Evolutionary conservation across 768 basidiomycete species (phyloP).

Genomic region (Pisolithus orientalis): DNA sequence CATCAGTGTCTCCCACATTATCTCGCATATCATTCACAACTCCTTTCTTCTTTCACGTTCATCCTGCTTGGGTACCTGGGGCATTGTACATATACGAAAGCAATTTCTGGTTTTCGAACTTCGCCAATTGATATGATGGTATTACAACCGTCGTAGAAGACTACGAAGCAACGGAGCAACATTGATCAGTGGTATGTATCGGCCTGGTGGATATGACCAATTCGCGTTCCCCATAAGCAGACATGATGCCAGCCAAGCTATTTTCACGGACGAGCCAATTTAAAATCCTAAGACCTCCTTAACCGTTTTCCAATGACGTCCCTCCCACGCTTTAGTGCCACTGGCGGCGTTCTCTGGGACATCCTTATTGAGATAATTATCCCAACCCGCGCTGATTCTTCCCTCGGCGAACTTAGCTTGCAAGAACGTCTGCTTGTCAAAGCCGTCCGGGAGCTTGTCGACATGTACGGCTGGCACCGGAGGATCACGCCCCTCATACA

Average conservation of each 20-base stretch:
- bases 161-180: no score
- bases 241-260: constrained; percentile 26
- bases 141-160: no score
- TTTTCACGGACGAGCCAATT: constrained; percentile 54
- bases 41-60: neutral
- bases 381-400: constrained; percentile 30
- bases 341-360: constrained; percentile 24
- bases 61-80: no score
- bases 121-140: neutral
- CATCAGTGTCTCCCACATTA: no score
- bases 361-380: constrained; percentile 23
- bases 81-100: neutral
- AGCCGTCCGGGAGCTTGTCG: constrained; percentile 23
- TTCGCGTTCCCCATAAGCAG: no score
- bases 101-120: neutral
- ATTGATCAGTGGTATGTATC: neutral
- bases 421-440: constrained; percentile 24
- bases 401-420: constrained; percentile 26
- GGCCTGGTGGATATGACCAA: no score
- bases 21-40: neutral
- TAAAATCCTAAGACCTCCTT: constrained; percentile 23
- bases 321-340: constrained; percentile 27
- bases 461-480: constrained; percentile 17
- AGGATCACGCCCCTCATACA: constrained; percentile 19
- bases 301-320: constrained; percentile 27